phyloP scores from a whole-genome alignment of 257 asterid genomes.

The Nicotiana knightiana region DNA sequence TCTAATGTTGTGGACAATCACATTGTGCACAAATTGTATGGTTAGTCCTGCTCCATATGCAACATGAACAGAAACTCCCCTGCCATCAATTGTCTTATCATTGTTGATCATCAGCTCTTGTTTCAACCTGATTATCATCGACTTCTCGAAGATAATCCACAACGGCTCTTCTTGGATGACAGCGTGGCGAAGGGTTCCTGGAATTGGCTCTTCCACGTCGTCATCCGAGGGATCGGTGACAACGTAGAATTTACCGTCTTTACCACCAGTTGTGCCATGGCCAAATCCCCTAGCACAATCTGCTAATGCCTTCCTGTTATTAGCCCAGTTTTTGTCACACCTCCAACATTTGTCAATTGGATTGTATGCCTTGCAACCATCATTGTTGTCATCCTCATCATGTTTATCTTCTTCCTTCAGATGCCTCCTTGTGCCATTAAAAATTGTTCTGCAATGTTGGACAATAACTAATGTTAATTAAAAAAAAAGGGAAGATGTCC shows the following conservation, averaged over 20 bases:
- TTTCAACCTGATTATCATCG: conserved; percentile 32
- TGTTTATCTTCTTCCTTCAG: conserved; percentile 8
- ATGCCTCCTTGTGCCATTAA: conserved; percentile 28
- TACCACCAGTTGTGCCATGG: conserved; percentile 45
- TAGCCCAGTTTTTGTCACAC: conserved; percentile 52
- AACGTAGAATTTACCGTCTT: conserved; percentile 31
- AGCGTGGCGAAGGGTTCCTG: conserved; percentile 55
- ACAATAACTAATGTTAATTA: not conserved
- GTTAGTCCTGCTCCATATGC: conserved; percentile 76
- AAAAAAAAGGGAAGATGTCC: not conserved
- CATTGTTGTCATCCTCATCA: not conserved
- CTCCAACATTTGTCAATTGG: conserved; percentile 77
- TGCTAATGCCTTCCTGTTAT: conserved; percentile 45
- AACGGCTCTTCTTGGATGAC: conserved; percentile 43
- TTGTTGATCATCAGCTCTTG: conserved; percentile 43
- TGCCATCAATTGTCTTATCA: conserved; percentile 72
- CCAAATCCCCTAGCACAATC: conserved; percentile 62
- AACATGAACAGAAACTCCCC: conserved; percentile 57
- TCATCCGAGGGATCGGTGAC: conserved; percentile 43
- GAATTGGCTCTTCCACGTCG: conserved; percentile 26
- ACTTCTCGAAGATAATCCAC: conserved; percentile 43
- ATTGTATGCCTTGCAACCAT: conserved; percentile 44
- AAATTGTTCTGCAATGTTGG: not conserved
- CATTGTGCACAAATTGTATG: conserved; percentile 55
- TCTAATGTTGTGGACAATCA: conserved; percentile 57